Base-by-base conservation (phyloP, 306 rosid species). In the Ziziphus jujuba region DNA sequence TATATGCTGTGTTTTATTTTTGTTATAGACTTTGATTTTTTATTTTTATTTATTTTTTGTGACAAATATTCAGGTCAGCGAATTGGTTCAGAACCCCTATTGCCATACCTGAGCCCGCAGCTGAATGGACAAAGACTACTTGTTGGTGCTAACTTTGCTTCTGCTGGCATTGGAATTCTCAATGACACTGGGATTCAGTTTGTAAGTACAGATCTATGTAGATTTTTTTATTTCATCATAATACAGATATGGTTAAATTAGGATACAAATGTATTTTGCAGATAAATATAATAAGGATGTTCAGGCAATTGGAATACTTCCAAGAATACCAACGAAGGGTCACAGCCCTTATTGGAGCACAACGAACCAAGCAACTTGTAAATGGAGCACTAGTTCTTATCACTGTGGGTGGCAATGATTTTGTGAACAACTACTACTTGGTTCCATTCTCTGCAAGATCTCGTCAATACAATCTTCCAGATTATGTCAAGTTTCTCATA, bases 81-180 rank as follows among this genome's bases (percentile, higher is more conserved):
- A 47, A 74, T 91, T 57, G 96, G 97, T 31, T 67, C 91, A 11
- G 91, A 87, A 22, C 1, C 85, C 38, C 77, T 85, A 5, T 70
- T 91, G 67, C 97, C 97, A 31, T 88, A 91, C 66, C 68, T 91
- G 70, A 78, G 76, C 57, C 96, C 96, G 0, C 66, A 86, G 65
- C 88, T 91, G 54, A 76, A 7, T 0, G 93, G 97, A 5, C 25
- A 75, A 52, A 79, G 8, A 35, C 71, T 91, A 73, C 88, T 91
- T 1, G 88, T 88, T 19, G 97, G 97, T 20, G 97, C 97, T 33
- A 91, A 91, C 79, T 91, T 91, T 63, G 97, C 97, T 50, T 91
- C 97, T 17, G 97, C 97, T 5, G 97, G 97, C 52, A 87, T 91
- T 55, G 97, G 97, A 66, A 87, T 91, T 66, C 89, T 91, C 17